These are phyloP conservation scores for Penicillium sp. DNA, from an alignment of 2,329 filamentous ascomycete species.

Conservation along the genomic window DNA sequence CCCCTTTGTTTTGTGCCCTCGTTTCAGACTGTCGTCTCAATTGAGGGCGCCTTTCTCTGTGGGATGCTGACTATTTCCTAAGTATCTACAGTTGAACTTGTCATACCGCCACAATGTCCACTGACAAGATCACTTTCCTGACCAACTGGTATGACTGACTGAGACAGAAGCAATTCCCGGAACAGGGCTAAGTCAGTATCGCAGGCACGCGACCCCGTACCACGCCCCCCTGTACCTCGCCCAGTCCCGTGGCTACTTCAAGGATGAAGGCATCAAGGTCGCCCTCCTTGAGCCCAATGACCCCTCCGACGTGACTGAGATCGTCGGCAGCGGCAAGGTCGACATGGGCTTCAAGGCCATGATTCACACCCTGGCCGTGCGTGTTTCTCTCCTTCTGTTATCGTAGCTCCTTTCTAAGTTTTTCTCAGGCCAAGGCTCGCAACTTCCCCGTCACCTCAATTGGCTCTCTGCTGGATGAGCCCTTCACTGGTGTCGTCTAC, in stretches of 20 bases:
- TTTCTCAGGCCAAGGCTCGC: slow-evolving; percentile 63
- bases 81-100: slow-evolving; percentile 29
- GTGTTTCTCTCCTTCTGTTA: slow-evolving; percentile 15
- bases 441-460: slow-evolving; percentile 68
- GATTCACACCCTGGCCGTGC: slow-evolving; percentile 71
- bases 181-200: slow-evolving; percentile 27
- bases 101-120: slow-evolving; percentile 58
- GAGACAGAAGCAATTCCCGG: neutral
- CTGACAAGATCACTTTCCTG: slow-evolving; percentile 79
- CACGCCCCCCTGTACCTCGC: slow-evolving; percentile 73
- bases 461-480: slow-evolving; percentile 70
- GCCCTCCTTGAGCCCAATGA: slow-evolving; percentile 73
- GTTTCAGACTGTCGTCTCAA: slow-evolving; percentile 6
- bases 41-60: slow-evolving; percentile 13
- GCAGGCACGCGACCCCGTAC: slow-evolving; percentile 75
- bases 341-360: slow-evolving; percentile 79
- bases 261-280: slow-evolving; percentile 70
- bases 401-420: slow-evolving; percentile 3
- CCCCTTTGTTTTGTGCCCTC: slow-evolving; percentile 22
- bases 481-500: slow-evolving; percentile 74
- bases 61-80: slow-evolving; percentile 29
- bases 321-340: slow-evolving; percentile 69
- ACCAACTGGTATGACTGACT: slow-evolving; percentile 64
- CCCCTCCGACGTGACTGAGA: slow-evolving; percentile 75
- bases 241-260: slow-evolving; percentile 68